Conservation (phyloP, 352 stramenopile species). For the Bremia lactucae region DNA sequence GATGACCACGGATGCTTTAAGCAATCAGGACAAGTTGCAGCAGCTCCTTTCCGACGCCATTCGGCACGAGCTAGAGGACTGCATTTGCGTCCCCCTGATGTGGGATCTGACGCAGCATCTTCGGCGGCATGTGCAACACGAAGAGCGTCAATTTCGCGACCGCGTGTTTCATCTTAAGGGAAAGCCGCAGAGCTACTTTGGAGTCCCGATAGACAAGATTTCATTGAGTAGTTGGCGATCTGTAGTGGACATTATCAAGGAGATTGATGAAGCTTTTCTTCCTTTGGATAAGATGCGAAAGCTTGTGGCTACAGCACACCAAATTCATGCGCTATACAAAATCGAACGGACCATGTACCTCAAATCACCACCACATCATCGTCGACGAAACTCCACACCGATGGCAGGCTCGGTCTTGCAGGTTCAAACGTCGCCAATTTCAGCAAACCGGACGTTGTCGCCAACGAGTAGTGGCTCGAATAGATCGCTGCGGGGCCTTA, state of each 20-base stretch:
- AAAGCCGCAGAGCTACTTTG: slow-evolving; percentile 77
- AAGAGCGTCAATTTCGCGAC: slow-evolving; percentile 67
- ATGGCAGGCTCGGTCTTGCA: slow-evolving; percentile 16
- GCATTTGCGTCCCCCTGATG: slow-evolving; percentile 74
- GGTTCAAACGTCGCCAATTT: slow-evolving; percentile 5
- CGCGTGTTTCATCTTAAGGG: slow-evolving; percentile 51
- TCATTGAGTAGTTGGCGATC: slow-evolving; percentile 66
- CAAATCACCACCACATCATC: slow-evolving; percentile 14
- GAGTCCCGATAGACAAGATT: slow-evolving; percentile 66
- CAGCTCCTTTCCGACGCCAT: slow-evolving; percentile 74
- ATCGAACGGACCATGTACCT: slow-evolving; percentile 42
- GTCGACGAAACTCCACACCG: slow-evolving; percentile 35
- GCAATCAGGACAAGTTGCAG: slow-evolving; percentile 64
- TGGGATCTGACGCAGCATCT: slow-evolving; percentile 35
- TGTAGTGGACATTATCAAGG: slow-evolving; percentile 65
- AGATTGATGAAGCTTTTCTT: slow-evolving; percentile 74
- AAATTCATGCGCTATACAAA: slow-evolving; percentile 66
- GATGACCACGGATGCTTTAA: slow-evolving; percentile 43
- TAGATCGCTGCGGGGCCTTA: slow-evolving; percentile 17
- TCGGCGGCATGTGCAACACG: slow-evolving; percentile 36
- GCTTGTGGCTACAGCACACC: slow-evolving; percentile 53
- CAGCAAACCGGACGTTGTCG: slow-evolving; percentile 16
- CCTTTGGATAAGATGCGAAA: slow-evolving; percentile 80
- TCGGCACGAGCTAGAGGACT: slow-evolving; percentile 73
- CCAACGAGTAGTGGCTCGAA: slow-evolving; percentile 17